Evolutionary conservation across 2,329 filamentous ascomycete genomes (phyloP).

Genomic region (Fonsecaea multimorphosa): DNA sequence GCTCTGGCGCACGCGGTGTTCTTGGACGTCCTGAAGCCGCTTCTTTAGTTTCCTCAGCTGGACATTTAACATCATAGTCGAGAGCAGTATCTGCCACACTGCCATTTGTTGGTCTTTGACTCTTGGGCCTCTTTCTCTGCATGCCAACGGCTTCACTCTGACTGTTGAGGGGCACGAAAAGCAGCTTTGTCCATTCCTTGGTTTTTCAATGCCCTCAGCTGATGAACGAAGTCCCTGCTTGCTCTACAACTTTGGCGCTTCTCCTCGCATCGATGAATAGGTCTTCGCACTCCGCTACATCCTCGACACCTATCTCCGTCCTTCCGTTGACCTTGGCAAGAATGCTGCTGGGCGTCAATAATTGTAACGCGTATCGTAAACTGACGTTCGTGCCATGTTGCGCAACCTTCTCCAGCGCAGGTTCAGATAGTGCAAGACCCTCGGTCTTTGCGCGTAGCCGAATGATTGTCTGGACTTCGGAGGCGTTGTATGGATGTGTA

Average conservation of each 20-base stretch:
- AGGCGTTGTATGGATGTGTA: slow-evolving; percentile 83
- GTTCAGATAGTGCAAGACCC: slow-evolving; percentile 76
- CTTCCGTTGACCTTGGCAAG: slow-evolving; percentile 83
- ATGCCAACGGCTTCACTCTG: not conserved
- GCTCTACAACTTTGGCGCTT: slow-evolving; percentile 73
- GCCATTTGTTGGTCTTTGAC: not conserved
- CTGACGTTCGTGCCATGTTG: slow-evolving; percentile 87
- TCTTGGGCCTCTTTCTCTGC: not conserved
- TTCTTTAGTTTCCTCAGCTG: not conserved
- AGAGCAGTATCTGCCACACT: not conserved
- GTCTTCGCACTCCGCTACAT: slow-evolving; percentile 81
- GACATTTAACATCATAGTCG: not conserved
- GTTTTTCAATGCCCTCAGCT: slow-evolving; percentile 52
- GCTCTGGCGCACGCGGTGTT: not conserved
- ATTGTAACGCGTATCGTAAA: slow-evolving; percentile 88
- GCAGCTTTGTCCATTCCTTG: not conserved
- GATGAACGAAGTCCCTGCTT: slow-evolving; percentile 69
- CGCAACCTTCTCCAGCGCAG: slow-evolving; percentile 84
- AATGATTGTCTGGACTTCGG: slow-evolving; percentile 93
- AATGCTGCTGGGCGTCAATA: slow-evolving; percentile 88
- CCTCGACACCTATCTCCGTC: slow-evolving; percentile 75
- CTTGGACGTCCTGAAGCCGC: not conserved
- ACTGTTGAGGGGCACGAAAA: not conserved
- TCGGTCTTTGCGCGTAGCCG: slow-evolving; percentile 82
- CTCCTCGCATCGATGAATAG: slow-evolving; percentile 82